Evolutionary conservation across 164 flowering plant species (phyloP).

Genomic region (Annona cherimola): DNA sequence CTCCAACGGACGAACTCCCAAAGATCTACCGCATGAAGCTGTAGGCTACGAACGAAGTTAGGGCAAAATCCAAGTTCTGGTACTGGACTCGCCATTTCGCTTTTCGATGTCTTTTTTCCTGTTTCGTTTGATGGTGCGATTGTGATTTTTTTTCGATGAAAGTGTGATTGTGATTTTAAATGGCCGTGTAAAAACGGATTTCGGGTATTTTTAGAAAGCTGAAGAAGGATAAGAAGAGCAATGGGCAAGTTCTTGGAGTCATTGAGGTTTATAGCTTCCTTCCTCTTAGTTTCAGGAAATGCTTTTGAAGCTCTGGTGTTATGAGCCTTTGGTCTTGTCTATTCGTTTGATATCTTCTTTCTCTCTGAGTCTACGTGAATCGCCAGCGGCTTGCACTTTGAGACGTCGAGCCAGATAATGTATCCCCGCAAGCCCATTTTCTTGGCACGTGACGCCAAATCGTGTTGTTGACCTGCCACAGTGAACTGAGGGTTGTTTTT

Average conservation of each 20-base stretch:
- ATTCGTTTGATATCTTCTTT: too few relatives aligned
- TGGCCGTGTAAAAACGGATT: neutral
- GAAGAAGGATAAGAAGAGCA: conserved; percentile 91
- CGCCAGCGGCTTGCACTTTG: too few relatives aligned
- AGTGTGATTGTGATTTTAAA: too few relatives aligned
- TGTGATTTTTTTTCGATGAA: too few relatives aligned
- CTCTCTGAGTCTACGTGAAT: neutral
- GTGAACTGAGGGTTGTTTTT: too few relatives aligned
- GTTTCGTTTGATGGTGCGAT: neutral
- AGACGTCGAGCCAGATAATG: too few relatives aligned
- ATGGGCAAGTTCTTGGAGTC: conserved; percentile 78
- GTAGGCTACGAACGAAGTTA: conserved; percentile 28
- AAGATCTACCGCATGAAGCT: conserved; percentile 31
- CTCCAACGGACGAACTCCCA: conserved; percentile 23
- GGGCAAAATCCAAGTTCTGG: conserved; percentile 33
- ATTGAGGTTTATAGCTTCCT: conserved; percentile 47
- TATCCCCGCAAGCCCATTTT: too few relatives aligned
- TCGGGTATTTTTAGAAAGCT: conserved; percentile 88
- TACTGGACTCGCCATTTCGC: neutral
- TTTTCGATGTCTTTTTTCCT: neutral
- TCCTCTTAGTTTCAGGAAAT: neutral
- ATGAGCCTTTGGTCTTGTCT: too few relatives aligned
- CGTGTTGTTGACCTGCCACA: too few relatives aligned
- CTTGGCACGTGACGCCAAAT: too few relatives aligned
- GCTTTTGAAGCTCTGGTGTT: too few relatives aligned